These are phyloP conservation scores for Boletus rufocinnamomeus DNA, from an alignment of 768 basidiomycete species.

Conservation along the genomic window DNA sequence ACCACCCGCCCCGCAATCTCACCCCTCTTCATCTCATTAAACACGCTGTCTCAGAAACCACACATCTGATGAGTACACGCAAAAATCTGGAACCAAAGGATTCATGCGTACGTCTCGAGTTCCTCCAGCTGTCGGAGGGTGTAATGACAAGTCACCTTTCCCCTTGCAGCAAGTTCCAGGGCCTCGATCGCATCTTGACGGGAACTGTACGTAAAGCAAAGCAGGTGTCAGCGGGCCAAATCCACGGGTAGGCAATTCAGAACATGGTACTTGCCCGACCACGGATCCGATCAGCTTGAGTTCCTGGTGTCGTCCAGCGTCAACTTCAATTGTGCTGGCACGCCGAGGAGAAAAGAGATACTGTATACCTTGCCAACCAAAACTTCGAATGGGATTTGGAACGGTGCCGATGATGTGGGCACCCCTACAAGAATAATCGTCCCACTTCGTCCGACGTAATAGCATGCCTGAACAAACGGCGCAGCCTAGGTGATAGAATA, in stretches of 20 bases:
- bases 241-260: neutral
- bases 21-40: constrained; percentile 22
- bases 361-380: constrained; percentile 31
- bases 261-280: constrained; percentile 17
- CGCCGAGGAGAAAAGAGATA: neutral
- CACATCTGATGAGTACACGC: neutral
- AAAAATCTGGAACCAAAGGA: neutral
- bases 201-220: constrained; percentile 24
- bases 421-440: constrained; percentile 45
- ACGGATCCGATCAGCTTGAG: constrained; percentile 25
- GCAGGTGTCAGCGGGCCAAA: neutral
- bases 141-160: constrained; percentile 41
- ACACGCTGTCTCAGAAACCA: constrained; percentile 15
- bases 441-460: constrained; percentile 46
- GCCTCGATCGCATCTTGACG: constrained; percentile 51
- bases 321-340: neutral
- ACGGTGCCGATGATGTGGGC: constrained; percentile 29
- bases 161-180: constrained; percentile 43
- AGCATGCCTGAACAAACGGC: constrained; percentile 45
- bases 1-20: constrained; percentile 23
- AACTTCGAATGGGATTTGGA: constrained; percentile 34
- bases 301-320: constrained; percentile 13
- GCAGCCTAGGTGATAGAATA: constrained; percentile 20
- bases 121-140: constrained; percentile 29
- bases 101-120: constrained; percentile 25